These are phyloP conservation scores for Skeletonema marinoi DNA, from an alignment of 108 stramenopile genomes.

Conservation along the genomic window DNA sequence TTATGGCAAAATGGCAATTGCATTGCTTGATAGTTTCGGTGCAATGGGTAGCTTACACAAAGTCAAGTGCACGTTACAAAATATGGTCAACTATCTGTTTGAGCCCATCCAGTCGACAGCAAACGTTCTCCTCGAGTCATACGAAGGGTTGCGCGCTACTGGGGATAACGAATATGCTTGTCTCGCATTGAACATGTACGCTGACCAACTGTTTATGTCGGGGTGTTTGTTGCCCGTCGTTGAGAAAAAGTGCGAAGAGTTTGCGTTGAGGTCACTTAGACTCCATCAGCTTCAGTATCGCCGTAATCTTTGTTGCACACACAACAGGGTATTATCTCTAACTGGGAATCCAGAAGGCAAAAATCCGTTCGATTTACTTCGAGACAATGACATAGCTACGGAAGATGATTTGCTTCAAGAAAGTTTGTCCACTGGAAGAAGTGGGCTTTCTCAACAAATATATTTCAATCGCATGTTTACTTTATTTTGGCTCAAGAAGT, in stretches of 20 bases:
- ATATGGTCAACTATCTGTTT: background rate
- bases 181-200: background rate
- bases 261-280: background rate
- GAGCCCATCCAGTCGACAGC: background rate
- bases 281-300: background rate
- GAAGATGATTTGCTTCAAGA: background rate
- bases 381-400: background rate
- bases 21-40: background rate
- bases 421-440: background rate
- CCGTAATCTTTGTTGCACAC: background rate
- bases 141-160: background rate
- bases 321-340: background rate
- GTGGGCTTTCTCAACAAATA: background rate
- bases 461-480: background rate
- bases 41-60: background rate
- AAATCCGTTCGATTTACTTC: background rate
- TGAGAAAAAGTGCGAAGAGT: background rate
- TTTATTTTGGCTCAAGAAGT: background rate
- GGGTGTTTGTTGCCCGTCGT: background rate
- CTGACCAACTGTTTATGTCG: background rate
- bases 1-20: background rate
- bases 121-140: background rate
- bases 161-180: background rate
- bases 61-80: background rate
- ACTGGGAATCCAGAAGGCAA: background rate